A percentile compares a stretch with the other conserved stretches of the same genome.
Conservation (phyloP, 169 alveolate species). For the Cryptosporidium meleagridis region DNA sequence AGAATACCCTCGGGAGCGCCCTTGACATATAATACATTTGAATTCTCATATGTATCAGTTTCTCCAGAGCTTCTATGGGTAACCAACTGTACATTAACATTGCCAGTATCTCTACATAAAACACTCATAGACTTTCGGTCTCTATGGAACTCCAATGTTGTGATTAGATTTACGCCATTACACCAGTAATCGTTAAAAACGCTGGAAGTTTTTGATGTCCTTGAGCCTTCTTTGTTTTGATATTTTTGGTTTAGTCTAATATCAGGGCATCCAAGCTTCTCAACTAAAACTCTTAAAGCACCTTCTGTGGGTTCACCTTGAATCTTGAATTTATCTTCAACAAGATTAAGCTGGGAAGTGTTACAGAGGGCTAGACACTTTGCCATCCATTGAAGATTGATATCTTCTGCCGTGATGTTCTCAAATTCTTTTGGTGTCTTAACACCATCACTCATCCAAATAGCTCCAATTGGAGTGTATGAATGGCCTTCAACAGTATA, state of each 20-base stretch:
- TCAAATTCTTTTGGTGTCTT: constrained; percentile 73
- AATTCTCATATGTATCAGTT: constrained; percentile 68
- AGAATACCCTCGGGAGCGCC: constrained; percentile 99
- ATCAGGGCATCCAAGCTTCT: constrained; percentile 85
- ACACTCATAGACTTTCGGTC: constrained; percentile 97
- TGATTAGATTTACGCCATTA: constrained; percentile 80
- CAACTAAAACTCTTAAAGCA: constrained; percentile 84
- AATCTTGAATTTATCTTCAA: constrained; percentile 44
- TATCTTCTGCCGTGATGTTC: constrained; percentile 57
- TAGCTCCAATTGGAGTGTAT: constrained; percentile 80
- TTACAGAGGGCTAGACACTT: constrained; percentile 82
- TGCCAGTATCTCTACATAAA: constrained; percentile 77
- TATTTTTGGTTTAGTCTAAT: constrained; percentile 64
- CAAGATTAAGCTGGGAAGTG: constrained; percentile 76
- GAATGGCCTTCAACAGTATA: constrained; percentile 82
- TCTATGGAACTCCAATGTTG: constrained; percentile 95
- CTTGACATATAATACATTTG: constrained; percentile 90
- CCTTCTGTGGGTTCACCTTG: constrained; percentile 92
- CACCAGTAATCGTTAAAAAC: constrained; percentile 77
- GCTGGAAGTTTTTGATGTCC: constrained; percentile 68
- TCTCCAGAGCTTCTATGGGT: constrained; percentile 47
- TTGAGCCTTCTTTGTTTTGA: constrained; percentile 47
- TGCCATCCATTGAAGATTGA: constrained; percentile 75
- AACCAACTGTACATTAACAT: constrained; percentile 68
- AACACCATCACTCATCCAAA: constrained; percentile 70